Evolutionary conservation across 768 basidiomycete genomes (phyloP).

Genomic region (Mycena vulgaris): DNA sequence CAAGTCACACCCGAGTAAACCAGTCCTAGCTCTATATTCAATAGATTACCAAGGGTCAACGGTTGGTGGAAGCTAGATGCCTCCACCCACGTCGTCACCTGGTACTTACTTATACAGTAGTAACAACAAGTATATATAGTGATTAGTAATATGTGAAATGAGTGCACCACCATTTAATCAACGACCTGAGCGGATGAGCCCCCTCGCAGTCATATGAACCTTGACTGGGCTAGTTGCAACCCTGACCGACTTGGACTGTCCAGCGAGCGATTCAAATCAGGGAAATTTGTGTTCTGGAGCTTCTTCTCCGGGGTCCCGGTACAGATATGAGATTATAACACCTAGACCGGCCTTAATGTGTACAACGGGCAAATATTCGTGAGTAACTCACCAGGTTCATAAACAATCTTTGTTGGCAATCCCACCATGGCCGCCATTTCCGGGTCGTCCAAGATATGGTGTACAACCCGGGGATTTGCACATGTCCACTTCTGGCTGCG

Average conservation of each 20-base stretch:
- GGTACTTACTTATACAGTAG: no score
- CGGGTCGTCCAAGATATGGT: constrained; percentile 12
- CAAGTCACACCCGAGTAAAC: no score
- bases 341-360: neutral
- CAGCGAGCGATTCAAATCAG: neutral
- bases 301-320: neutral
- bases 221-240: neutral
- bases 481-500: constrained; percentile 22
- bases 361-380: neutral
- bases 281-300: neutral
- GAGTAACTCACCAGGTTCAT: constrained; percentile 1
- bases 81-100: no score
- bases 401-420: neutral
- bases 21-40: no score
- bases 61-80: no score
- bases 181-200: no score
- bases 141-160: no score
- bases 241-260: neutral
- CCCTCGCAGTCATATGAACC: neutral
- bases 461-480: constrained; percentile 4
- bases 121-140: no score
- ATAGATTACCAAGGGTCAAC: no score
- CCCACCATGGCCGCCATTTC: constrained; percentile 26
- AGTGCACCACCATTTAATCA: no score
- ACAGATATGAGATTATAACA: neutral